Percentiles rank a stretch among this genome's conserved stretches.
Conservation (phyloP, 1,284 basidiomycete species). For the Sanghuangporus baumii region DNA sequence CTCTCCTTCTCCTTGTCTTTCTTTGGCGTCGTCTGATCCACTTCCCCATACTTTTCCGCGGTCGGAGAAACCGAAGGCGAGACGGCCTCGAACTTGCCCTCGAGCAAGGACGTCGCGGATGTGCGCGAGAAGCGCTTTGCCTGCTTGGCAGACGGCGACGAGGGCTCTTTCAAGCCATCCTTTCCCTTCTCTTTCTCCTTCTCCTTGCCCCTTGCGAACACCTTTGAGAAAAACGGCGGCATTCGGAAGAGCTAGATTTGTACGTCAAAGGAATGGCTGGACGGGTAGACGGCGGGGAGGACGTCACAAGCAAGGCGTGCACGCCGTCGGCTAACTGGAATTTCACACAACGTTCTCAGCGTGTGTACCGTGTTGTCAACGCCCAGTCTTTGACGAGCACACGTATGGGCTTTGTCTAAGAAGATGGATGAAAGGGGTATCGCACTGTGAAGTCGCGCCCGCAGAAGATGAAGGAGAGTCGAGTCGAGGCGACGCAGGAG, state of each 20-base stretch:
- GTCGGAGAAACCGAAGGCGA: slow-evolving; percentile 49
- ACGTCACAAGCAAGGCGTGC: background rate
- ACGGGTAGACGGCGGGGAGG: background rate
- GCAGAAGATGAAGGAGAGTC: background rate
- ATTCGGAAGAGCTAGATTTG: background rate
- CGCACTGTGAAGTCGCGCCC: background rate
- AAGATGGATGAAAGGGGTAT: background rate
- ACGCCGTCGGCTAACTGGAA: slow-evolving; percentile 3
- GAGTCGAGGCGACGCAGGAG: background rate
- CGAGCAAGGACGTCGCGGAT: slow-evolving; percentile 48
- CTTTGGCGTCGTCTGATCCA: slow-evolving; percentile 19
- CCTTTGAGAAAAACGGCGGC: slow-evolving; percentile 14
- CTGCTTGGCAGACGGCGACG: slow-evolving; percentile 23
- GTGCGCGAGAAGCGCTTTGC: slow-evolving; percentile 26
- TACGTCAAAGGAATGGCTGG: background rate
- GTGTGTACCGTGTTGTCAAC: background rate
- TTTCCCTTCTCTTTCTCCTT: slow-evolving; percentile 28
- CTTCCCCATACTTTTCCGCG: slow-evolving; percentile 32
- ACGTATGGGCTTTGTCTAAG: background rate
- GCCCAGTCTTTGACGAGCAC: background rate
- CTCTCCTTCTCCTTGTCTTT: slow-evolving; percentile 35
- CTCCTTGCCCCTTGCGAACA: slow-evolving; percentile 14
- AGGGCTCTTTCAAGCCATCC: slow-evolving; percentile 42
- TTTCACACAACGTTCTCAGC: background rate
- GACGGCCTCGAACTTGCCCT: slow-evolving; percentile 68